These are phyloP conservation scores for Lineolata rhizophorae DNA, from an alignment of 495 filamentous ascomycete species.

Conservation along the genomic window DNA sequence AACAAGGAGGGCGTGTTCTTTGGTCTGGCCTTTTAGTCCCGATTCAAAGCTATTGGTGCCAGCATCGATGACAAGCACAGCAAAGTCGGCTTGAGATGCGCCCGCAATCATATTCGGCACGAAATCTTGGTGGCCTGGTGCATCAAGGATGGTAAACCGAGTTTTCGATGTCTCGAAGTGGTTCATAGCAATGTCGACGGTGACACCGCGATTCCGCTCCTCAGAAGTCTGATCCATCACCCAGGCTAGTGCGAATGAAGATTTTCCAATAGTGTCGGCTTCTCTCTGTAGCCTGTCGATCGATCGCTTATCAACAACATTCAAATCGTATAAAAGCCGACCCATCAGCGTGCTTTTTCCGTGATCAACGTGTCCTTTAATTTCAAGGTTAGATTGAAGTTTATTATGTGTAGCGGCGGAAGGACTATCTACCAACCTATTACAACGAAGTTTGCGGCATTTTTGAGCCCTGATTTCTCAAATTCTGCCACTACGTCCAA, in stretches of 20 bases:
- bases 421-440: constrained; percentile 41
- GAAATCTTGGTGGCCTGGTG: constrained; percentile 86
- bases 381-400: neutral
- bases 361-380: constrained; percentile 81
- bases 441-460: constrained; percentile 81
- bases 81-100: constrained; percentile 88
- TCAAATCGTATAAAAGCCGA: constrained; percentile 69
- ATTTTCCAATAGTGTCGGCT: constrained; percentile 78
- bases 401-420: neutral
- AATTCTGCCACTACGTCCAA: constrained; percentile 70
- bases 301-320: constrained; percentile 67
- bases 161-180: constrained; percentile 76
- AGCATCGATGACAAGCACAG: constrained; percentile 82
- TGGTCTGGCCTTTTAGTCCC: constrained; percentile 81
- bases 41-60: constrained; percentile 76
- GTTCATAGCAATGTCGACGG: constrained; percentile 89
- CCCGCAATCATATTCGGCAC: constrained; percentile 98
- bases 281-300: constrained; percentile 74
- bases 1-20: constrained; percentile 75
- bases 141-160: constrained; percentile 82
- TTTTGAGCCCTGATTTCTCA: constrained; percentile 51
- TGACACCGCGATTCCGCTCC: constrained; percentile 76
- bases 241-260: constrained; percentile 92
- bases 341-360: constrained; percentile 98
- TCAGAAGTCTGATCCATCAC: constrained; percentile 78